These are phyloP conservation scores for Musa acuminata DNA, from an alignment of 176 grass and related monocot species.

Conservation along the genomic window DNA sequence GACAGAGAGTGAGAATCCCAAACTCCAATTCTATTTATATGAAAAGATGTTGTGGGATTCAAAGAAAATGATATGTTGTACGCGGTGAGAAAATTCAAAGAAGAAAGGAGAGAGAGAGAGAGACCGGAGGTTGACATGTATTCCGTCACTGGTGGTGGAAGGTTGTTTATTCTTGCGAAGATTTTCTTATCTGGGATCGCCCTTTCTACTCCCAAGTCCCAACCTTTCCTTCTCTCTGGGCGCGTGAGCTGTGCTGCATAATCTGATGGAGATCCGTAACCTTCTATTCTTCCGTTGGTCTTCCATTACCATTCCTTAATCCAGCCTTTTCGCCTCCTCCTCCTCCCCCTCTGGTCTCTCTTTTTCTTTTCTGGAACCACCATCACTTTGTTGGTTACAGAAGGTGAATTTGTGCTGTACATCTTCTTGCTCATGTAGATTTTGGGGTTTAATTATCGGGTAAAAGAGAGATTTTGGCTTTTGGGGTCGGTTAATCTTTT, in stretches of 20 bases:
- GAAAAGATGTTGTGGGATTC: background rate
- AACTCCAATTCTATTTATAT: background rate
- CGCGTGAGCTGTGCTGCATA: background rate
- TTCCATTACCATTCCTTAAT: background rate
- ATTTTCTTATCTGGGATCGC: constrained; percentile 26
- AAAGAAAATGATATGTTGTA: background rate
- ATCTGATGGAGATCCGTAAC: constrained; percentile 11
- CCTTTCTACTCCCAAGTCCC: constrained; percentile 1
- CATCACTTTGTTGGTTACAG: background rate
- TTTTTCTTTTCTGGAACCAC: background rate
- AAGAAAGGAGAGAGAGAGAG: background rate
- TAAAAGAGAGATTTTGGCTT: background rate
- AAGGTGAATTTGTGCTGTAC: constrained; percentile 1
- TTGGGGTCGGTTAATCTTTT: background rate
- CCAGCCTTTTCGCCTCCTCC: too few relatives aligned
- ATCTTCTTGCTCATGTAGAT: background rate
- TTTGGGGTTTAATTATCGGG: background rate
- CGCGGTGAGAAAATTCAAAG: background rate
- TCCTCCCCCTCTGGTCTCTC: background rate
- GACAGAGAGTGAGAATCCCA: background rate
- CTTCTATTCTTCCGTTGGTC: constrained; percentile 11
- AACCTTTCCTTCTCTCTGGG: background rate
- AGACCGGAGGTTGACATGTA: constrained; percentile 23
- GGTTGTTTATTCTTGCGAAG: constrained; percentile 26
- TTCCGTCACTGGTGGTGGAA: constrained; percentile 19